A percentile compares a stretch with the other conserved stretches of the same genome.
Conservation (phyloP, 192 early-diverging fungal species). For the Dimargaris cristalligena region DNA sequence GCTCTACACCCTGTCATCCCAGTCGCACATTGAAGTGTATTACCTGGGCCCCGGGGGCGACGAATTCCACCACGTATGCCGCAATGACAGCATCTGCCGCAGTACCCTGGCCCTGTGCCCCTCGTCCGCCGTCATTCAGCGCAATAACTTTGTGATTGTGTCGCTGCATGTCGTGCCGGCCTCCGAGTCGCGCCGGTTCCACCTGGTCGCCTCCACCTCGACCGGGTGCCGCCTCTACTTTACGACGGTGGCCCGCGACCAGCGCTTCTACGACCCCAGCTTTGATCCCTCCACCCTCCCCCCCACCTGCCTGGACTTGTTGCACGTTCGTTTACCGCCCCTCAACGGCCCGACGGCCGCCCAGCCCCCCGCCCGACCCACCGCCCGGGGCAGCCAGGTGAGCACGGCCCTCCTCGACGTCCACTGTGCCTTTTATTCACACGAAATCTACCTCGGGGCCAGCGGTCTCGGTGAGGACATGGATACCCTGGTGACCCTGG, state of each 20-base stretch:
- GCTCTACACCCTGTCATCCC: constrained; percentile 53
- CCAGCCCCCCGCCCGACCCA: too few species aligned
- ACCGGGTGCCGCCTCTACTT: constrained; percentile 67
- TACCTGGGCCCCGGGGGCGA: constrained; percentile 40
- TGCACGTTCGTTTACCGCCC: constrained; percentile 55
- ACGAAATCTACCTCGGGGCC: constrained; percentile 50
- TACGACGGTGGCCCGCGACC: constrained; percentile 26
- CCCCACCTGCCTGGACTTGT: constrained; percentile 40
- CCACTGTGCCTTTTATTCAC: constrained; percentile 46
- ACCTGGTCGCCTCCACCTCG: constrained; percentile 64
- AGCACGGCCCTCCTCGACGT: constrained; percentile 20
- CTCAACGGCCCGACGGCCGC: constrained; percentile 21
- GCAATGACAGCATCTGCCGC: constrained; percentile 30
- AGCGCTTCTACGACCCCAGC: constrained; percentile 25
- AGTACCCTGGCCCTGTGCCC: constrained; percentile 28
- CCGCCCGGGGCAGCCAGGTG: constrained; percentile 10
- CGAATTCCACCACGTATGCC: constrained; percentile 33
- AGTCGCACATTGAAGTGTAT: constrained; percentile 49
- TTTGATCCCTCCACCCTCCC: constrained; percentile 10
- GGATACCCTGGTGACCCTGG: constrained; percentile 45
- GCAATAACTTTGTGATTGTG: constrained; percentile 42
- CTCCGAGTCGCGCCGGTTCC: constrained; percentile 44
- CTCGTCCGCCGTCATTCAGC: constrained; percentile 26
- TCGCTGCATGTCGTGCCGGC: constrained; percentile 51
- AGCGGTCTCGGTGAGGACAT: constrained; percentile 45